Evolutionary conservation across 768 basidiomycete species (phyloP).

Genomic region (Cystofilobasidium ferigula): DNA sequence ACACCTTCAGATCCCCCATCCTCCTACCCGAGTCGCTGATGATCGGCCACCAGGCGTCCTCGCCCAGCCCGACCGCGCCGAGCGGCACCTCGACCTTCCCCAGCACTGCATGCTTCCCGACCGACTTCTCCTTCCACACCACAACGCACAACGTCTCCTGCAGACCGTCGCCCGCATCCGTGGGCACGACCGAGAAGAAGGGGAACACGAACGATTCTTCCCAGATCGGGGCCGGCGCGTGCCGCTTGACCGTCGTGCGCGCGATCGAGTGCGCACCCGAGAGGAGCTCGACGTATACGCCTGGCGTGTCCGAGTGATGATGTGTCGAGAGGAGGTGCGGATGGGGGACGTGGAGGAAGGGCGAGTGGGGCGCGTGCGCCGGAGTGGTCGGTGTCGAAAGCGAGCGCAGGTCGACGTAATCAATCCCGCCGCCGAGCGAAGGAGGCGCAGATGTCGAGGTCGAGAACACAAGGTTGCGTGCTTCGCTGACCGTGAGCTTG

Average conservation of each 20-base stretch:
- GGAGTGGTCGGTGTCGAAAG: background rate
- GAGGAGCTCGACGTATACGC: slow-evolving; percentile 8
- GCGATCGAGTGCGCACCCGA: background rate
- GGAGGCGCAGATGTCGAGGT: background rate
- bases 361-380: slow-evolving; percentile 36
- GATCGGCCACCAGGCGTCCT: background rate
- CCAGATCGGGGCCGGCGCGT: background rate
- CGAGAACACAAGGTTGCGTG: slow-evolving; percentile 41
- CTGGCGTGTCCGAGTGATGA: slow-evolving; percentile 2
- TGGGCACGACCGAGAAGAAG: background rate
- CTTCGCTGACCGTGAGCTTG: background rate
- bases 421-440: background rate
- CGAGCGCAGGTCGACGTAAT: background rate
- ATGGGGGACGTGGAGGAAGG: background rate
- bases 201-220: slow-evolving; percentile 5
- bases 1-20: slow-evolving; percentile 3
- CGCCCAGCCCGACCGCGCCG: background rate
- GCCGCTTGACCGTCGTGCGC: background rate
- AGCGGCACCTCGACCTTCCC: background rate
- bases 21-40: background rate
- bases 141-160: slow-evolving; percentile 7
- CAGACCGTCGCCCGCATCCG: background rate
- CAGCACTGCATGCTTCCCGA: background rate
- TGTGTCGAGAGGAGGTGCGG: slow-evolving; percentile 46
- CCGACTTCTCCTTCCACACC: slow-evolving; percentile 10